Evolutionary conservation across 2,329 filamentous ascomycete species (phyloP), one percentile per base, ranked within the genome.

Genomic region (Nigrograna mackinnonii): DNA sequence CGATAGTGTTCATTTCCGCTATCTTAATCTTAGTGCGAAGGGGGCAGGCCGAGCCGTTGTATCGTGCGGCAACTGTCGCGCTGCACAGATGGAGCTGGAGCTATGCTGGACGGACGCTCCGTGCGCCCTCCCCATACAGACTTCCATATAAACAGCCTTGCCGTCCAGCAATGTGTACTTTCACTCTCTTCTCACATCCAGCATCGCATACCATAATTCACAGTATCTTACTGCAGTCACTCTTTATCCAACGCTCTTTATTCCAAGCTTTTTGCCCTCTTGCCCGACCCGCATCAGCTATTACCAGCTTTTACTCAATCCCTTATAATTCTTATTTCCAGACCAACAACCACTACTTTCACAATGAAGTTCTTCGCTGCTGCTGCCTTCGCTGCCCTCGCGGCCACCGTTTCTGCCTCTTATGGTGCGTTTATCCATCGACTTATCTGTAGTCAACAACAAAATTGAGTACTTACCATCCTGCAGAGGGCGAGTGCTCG

Each of bases 311-410:
- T 24, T 26, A 33, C 30, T 30, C 21, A 19, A 28, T 34, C 14
- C 36, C 36, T 17, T 21, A 16, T 22, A 19, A 39, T 21, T 18
- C 22, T 18, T 17, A 43, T 31, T 11, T 22, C 30, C 41, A 41
- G 46, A 47, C 33, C 44, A 43, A 24, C 33, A 37, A 49, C 40
- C 39, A 33, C 33, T 41, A 37, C 38, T 38, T 36, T 39, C 55
- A 51, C 43, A 48, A 66, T 66, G 63, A 59, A 57, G 56, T 64
- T 64, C 59, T 55, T 60, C 52, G 44, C 58, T 37, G 33, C 60
- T 39, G 46, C 54, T 51, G 55, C 58, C 40, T 45, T 54, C 52
- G 56, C 58, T 46, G 47, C 58, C 28, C 35, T 62, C 42, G 38
- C 56, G 37, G 54, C 57, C 36, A 54, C 54, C 31, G 60, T 50